Evolutionary conservation across 2,329 filamentous ascomycete genomes (phyloP).

Genomic region (Botrytis galanthina): DNA sequence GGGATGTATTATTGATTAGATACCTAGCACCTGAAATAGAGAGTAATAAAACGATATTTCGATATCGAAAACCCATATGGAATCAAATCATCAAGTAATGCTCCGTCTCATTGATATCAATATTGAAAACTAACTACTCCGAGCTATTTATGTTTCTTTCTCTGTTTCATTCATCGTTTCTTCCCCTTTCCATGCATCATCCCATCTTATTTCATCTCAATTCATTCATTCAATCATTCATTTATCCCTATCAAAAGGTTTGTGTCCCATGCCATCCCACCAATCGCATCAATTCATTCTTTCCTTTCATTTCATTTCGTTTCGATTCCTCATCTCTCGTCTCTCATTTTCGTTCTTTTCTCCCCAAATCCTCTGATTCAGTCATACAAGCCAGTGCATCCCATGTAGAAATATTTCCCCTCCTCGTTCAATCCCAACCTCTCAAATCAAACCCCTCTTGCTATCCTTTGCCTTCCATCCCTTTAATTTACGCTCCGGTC

Average conservation of each 20-base stretch:
- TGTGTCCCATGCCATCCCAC: neutral
- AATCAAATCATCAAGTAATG: neutral
- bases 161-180: neutral
- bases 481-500: constrained; percentile 49
- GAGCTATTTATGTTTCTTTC: neutral
- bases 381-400: neutral
- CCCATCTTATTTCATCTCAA: neutral
- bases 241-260: neutral
- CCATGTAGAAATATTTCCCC: neutral
- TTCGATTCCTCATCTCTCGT: neutral
- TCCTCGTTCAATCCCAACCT: neutral
- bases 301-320: neutral
- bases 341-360: neutral
- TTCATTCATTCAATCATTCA: neutral
- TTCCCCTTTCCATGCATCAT: neutral
- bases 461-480: constrained; percentile 25
- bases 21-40: no score
- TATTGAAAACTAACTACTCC: neutral
- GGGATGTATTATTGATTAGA: no score
- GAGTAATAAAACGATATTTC: no score
- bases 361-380: neutral
- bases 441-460: constrained; percentile 23
- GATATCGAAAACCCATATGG: no score
- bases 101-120: neutral
- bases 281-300: neutral